phyloP scores from a whole-genome alignment of 1,284 basidiomycete genomes.

The Butyriboletus appendiculatus region DNA sequence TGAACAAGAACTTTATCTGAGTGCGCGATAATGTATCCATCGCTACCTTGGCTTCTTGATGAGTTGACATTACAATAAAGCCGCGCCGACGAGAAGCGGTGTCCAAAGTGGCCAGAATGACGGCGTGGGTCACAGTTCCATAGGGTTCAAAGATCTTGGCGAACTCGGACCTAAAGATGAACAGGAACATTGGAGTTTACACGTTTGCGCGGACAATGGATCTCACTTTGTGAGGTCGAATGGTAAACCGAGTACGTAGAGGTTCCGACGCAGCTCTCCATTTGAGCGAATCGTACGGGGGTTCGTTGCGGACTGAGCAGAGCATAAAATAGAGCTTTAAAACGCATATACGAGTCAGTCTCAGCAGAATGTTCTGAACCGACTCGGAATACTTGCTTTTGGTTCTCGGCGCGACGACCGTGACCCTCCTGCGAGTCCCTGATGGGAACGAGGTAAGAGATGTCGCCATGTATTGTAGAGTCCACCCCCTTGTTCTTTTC shows the following conservation, averaged over 20 bases:
- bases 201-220: background rate
- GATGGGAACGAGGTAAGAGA: slow-evolving; percentile 13
- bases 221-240: slow-evolving; percentile 73
- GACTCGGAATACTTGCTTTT: slow-evolving; percentile 8
- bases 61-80: slow-evolving; percentile 74
- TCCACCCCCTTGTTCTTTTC: slow-evolving; percentile 15
- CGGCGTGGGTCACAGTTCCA: slow-evolving; percentile 68
- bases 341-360: slow-evolving; percentile 24
- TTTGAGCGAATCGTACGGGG: slow-evolving; percentile 28
- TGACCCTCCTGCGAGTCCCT: slow-evolving; percentile 15
- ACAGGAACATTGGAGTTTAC: background rate
- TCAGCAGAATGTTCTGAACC: background rate
- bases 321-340: slow-evolving; percentile 38
- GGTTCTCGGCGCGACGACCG: slow-evolving; percentile 1
- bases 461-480: background rate
- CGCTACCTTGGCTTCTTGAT: slow-evolving; percentile 65
- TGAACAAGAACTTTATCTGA: slow-evolving; percentile 51
- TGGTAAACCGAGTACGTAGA: slow-evolving; percentile 77
- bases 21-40: slow-evolving; percentile 66
- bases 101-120: slow-evolving; percentile 78
- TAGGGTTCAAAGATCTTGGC: slow-evolving; percentile 58
- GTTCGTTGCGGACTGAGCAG: slow-evolving; percentile 13
- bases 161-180: slow-evolving; percentile 54
- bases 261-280: slow-evolving; percentile 64
- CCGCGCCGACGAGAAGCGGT: slow-evolving; percentile 77